Base-by-base conservation (phyloP, 1,139 yeast species). In the Kurtzmaniella quercitrusa region DNA sequence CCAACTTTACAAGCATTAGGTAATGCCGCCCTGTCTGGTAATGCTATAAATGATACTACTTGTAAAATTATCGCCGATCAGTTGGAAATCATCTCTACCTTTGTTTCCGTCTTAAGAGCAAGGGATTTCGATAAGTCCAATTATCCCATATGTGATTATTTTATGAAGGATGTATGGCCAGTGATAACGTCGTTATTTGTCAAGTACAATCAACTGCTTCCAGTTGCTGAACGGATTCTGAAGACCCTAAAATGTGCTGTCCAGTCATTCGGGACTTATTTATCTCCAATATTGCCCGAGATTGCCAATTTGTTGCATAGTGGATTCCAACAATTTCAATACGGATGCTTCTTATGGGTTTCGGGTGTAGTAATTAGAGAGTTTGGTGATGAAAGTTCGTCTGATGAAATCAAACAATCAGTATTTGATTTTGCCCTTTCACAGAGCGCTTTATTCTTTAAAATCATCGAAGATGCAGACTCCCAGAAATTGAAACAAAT, bases 301-400 rank as follows among this genome's bases (percentile, higher is more conserved):
- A 74, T 89, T 41, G 91, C 90, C 1, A 76, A 71, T 45, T 69
- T 77, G 17, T 68, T 84, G 50, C 73, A 88, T 47, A 72, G 74
- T 37, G 93, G 94, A 5, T 91, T 89, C 65, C 74, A 81, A 41
- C 65, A 68, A 40, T 84, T 84, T 29, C 79, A 81, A 38, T 79
- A 68, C 56, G 97, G 97, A 2, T 87, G 96, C 60, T 91, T 85
- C 58, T 67, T 91, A 46, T 91, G 96, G 94, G 94, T 88, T 15
- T 84, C 95, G 2, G 97, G 96, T 3, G 77, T 87, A 4, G 68
- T 89, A 25, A 79, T 91, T 43, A 79, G 89, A 48, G 94, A 87
- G 50, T 90, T 77, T 62, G 85, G 87, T 25, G 88, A 82, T 57
- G 87, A 79, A 45, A 70, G 69, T 46, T 62, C 74, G 38, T 54